These are phyloP conservation scores for Penicillium cinerascens DNA, from an alignment of 495 filamentous ascomycete species.

Conservation along the genomic window DNA sequence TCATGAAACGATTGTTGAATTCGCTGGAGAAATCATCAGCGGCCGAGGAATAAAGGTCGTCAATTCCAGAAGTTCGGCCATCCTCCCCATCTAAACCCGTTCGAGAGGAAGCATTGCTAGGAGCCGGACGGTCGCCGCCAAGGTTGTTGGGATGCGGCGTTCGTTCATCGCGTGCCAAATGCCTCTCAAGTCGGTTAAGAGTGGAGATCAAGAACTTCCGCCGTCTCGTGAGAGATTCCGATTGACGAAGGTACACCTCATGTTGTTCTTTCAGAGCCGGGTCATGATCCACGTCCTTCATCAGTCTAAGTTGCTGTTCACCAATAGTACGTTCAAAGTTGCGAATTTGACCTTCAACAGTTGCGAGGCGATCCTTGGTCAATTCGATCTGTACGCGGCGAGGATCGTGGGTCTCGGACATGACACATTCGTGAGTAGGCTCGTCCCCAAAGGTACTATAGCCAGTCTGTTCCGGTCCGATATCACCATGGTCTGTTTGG, in stretches of 20 bases:
- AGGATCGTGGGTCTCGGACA: conserved; percentile 91
- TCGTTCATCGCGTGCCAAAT: conserved; percentile 44
- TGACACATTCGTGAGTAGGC: conserved; percentile 88
- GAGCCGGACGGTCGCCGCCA: conserved; percentile 32
- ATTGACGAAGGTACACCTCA: conserved; percentile 66
- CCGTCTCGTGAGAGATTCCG: conserved; percentile 65
- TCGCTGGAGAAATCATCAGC: conserved; percentile 73
- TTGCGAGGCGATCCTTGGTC: conserved; percentile 73
- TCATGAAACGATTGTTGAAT: conserved; percentile 97
- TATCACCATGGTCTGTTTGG: conserved; percentile 84
- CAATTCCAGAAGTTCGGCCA: conserved; percentile 38
- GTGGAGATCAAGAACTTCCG: conserved; percentile 73
- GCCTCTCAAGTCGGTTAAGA: conserved; percentile 60
- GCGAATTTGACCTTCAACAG: conserved; percentile 71
- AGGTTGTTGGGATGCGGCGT: conserved; percentile 19
- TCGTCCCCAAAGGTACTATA: conserved; percentile 88
- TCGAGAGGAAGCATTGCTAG: conserved; percentile 45
- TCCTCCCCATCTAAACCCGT: conserved; percentile 48
- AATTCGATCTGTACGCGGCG: conserved; percentile 83
- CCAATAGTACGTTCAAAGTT: conserved; percentile 64
- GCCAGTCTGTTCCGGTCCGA: conserved; percentile 64
- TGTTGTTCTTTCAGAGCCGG: conserved; percentile 55
- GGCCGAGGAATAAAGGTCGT: conserved; percentile 38
- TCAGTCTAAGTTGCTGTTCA: conserved; percentile 60
- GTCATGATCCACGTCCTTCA: conserved; percentile 52